Percentiles rank a stretch among this genome's conserved stretches.
Evolutionary conservation across 768 basidiomycete species (phyloP).

Genomic region (Podaxis sp.): DNA sequence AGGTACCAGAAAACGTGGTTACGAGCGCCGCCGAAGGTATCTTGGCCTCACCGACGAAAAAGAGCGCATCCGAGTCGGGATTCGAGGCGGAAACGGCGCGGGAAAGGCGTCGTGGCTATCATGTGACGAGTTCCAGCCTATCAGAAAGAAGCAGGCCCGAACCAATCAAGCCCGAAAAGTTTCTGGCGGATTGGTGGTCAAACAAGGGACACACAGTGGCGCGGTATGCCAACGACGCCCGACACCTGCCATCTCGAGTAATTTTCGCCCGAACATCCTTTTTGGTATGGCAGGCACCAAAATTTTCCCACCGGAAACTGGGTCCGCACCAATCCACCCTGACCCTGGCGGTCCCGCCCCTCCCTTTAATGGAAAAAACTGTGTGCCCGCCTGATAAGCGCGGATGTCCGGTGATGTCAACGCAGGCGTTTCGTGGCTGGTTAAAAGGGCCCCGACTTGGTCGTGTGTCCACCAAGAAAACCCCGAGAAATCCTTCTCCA

Average conservation of each 20-base stretch:
- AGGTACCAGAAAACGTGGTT: neutral
- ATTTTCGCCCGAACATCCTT: neutral
- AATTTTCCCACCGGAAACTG: slow-evolving; percentile 7
- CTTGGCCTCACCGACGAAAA: neutral
- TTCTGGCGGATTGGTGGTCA: neutral
- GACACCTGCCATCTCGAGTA: slow-evolving; percentile 2
- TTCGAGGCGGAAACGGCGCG: neutral
- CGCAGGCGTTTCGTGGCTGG: neutral
- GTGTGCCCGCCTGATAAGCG: slow-evolving; percentile 4
- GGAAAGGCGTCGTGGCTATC: neutral
- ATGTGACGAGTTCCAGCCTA: slow-evolving; percentile 6
- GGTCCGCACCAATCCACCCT: slow-evolving; percentile 19
- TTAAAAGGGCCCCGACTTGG: slow-evolving; percentile 2
- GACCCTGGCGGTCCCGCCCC: neutral
- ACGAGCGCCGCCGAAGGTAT: neutral
- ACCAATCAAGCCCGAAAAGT: slow-evolving; percentile 7
- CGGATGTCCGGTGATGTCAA: neutral
- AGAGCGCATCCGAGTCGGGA: neutral
- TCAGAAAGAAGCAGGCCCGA: slow-evolving; percentile 6
- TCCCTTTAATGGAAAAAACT: slow-evolving; percentile 8
- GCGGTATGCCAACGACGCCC: neutral
- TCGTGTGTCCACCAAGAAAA: neutral
- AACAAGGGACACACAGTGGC: slow-evolving; percentile 5
- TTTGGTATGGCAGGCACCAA: neutral
- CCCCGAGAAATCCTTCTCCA: neutral